These are phyloP conservation scores for Heliamphora exappendiculata DNA, from an alignment of 148 eudicot genomes.

Conservation along the genomic window DNA sequence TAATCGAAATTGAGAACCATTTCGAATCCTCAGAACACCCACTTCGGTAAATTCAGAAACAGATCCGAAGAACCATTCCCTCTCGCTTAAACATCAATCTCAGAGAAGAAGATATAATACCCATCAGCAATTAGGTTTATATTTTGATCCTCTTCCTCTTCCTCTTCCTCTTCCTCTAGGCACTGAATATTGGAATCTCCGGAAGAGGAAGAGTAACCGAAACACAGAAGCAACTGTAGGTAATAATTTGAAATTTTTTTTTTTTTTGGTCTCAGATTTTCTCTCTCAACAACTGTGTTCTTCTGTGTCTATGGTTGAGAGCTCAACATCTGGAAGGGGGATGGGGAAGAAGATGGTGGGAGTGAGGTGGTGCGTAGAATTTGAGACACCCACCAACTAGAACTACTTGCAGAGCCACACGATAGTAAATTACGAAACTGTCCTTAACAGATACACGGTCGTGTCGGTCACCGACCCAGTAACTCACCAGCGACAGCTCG, in stretches of 20 bases:
- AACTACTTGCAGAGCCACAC: background rate
- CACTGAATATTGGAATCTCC: background rate
- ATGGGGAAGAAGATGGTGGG: no score
- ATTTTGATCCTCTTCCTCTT: background rate
- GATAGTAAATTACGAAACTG: background rate
- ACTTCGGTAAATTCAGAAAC: slow-evolving; percentile 5
- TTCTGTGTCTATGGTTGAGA: background rate
- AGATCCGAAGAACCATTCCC: slow-evolving; percentile 11
- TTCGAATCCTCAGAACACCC: slow-evolving; percentile 10
- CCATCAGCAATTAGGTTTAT: background rate
- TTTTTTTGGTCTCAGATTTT: background rate
- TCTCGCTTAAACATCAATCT: background rate
- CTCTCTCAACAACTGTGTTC: background rate
- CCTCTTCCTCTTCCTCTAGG: background rate
- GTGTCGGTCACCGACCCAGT: no score
- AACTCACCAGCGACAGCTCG: no score
- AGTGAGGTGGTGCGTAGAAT: background rate
- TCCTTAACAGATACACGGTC: background rate
- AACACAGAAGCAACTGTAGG: background rate
- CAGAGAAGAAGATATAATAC: background rate
- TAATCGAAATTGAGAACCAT: slow-evolving; percentile 19
- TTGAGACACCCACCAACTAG: slow-evolving; percentile 11
- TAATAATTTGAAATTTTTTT: background rate
- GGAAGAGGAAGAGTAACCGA: background rate
- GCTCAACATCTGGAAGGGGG: background rate